Conservation (phyloP, 2,329 filamentous ascomycete species). For the Fusarium sp. region DNA sequence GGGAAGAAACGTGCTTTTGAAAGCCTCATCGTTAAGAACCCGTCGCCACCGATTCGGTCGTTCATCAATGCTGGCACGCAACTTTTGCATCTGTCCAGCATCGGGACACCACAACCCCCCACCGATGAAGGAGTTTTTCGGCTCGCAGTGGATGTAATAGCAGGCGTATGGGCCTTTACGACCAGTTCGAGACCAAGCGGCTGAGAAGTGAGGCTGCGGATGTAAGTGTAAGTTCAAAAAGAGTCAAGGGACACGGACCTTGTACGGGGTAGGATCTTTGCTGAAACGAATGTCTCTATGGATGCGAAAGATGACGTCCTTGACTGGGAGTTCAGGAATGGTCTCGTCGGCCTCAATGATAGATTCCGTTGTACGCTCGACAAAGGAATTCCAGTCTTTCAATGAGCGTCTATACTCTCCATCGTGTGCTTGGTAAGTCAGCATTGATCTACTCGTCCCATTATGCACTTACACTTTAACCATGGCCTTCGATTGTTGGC, state of each 20-base stretch:
- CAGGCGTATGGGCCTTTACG: constrained; percentile 89
- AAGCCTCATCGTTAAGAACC: constrained; percentile 72
- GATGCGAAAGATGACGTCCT: constrained; percentile 90
- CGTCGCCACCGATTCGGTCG: constrained; percentile 79
- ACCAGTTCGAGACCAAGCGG: constrained; percentile 89
- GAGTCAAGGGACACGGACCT: constrained; percentile 65
- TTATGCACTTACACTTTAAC: constrained; percentile 65
- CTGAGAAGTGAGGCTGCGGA: constrained; percentile 82
- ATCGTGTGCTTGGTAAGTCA: constrained; percentile 76
- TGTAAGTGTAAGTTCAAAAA: constrained; percentile 7
- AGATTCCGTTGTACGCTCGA: constrained; percentile 79
- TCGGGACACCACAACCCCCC: constrained; percentile 89
- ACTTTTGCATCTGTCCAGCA: constrained; percentile 72
- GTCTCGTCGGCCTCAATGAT: constrained; percentile 83
- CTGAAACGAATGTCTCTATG: constrained; percentile 90
- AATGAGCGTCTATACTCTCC: constrained; percentile 83
- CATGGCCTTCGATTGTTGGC: constrained; percentile 72
- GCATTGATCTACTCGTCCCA: background rate
- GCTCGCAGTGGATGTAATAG: constrained; percentile 90
- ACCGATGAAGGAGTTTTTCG: constrained; percentile 80
- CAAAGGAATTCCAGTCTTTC: constrained; percentile 86
- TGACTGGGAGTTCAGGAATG: constrained; percentile 87
- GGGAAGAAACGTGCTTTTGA: constrained; percentile 77
- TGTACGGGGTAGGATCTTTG: constrained; percentile 89
- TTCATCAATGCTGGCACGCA: constrained; percentile 83